Evolutionary conservation across 805 yeast genomes (phyloP).

Genomic region (Wickerhamiella sergipiensis): DNA sequence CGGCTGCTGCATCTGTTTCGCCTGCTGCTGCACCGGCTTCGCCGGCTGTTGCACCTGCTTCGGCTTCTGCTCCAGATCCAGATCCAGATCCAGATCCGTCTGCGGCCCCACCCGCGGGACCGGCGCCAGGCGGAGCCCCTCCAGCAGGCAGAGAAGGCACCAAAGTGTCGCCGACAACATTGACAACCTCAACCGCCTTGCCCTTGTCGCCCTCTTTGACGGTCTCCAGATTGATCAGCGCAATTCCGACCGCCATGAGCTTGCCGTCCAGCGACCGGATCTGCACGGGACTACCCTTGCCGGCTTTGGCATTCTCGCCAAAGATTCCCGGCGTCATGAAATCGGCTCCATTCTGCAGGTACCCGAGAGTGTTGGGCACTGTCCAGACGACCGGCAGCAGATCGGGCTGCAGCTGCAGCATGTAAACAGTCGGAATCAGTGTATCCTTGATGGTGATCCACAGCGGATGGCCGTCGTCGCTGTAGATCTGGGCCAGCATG

Average conservation of each 20-base stretch:
- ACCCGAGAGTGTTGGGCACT: slow-evolving; percentile 57
- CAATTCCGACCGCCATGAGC: slow-evolving; percentile 16
- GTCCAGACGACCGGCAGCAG: slow-evolving; percentile 58
- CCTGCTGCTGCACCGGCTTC: neutral
- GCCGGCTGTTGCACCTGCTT: slow-evolving; percentile 1
- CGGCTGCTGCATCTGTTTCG: neutral
- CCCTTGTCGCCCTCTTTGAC: slow-evolving; percentile 54
- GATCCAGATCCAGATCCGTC: no score
- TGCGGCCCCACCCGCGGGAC: neutral
- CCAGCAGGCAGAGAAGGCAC: slow-evolving; percentile 30
- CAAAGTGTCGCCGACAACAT: slow-evolving; percentile 53
- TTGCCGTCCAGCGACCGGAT: slow-evolving; percentile 40
- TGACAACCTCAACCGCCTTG: slow-evolving; percentile 63
- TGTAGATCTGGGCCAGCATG: slow-evolving; percentile 48
- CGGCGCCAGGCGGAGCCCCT: slow-evolving; percentile 1
- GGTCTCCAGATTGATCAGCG: slow-evolving; percentile 28
- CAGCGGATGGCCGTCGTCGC: slow-evolving; percentile 48
- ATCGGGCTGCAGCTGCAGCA: slow-evolving; percentile 56
- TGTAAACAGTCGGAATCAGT: slow-evolving; percentile 51
- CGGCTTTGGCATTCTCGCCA: slow-evolving; percentile 41
- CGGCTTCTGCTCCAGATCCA: slow-evolving; percentile 1
- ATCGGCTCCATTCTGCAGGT: slow-evolving; percentile 63
- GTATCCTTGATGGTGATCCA: slow-evolving; percentile 42
- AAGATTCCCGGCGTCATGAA: slow-evolving; percentile 33
- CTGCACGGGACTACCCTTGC: slow-evolving; percentile 52